A percentile compares a stretch with the other conserved stretches of the same genome.
phyloP scores from a whole-genome alignment of 306 rosid species.

The Psophocarpus tetragonolobus region DNA sequence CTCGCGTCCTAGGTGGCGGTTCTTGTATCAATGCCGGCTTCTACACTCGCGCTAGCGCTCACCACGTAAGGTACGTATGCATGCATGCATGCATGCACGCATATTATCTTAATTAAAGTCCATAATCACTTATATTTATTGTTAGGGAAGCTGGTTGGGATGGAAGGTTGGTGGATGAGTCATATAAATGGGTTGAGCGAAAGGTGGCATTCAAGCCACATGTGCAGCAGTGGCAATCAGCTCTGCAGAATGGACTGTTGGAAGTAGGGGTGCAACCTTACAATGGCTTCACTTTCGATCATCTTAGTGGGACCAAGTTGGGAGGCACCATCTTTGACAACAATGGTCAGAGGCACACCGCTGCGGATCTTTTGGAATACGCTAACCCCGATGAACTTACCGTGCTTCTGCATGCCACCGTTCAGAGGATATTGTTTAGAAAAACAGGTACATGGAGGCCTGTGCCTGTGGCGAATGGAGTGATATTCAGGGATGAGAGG shows the following conservation, averaged over 20 bases:
- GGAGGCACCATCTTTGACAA: slow-evolving; percentile 77
- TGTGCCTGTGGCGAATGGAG: slow-evolving; percentile 58
- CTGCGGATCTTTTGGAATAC: slow-evolving; percentile 66
- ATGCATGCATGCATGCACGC: no score
- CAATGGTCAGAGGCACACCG: slow-evolving; percentile 63
- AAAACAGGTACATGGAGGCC: slow-evolving; percentile 47
- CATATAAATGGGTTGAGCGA: slow-evolving; percentile 75
- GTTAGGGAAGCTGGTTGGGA: slow-evolving; percentile 74
- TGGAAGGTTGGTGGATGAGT: slow-evolving; percentile 52
- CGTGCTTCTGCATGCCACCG: slow-evolving; percentile 61
- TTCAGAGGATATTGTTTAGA: slow-evolving; percentile 45
- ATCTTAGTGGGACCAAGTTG: slow-evolving; percentile 65
- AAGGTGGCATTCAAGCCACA: slow-evolving; percentile 59
- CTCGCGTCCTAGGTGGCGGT: slow-evolving; percentile 78
- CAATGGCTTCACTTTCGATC: slow-evolving; percentile 79
- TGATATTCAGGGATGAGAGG: slow-evolving; percentile 43
- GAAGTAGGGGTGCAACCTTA: slow-evolving; percentile 58
- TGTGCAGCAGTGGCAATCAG: slow-evolving; percentile 65
- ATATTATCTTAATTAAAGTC: no score
- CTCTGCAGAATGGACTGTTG: slow-evolving; percentile 53
- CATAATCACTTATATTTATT: no score
- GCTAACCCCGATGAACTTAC: slow-evolving; percentile 56
- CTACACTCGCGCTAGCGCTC: slow-evolving; percentile 62
- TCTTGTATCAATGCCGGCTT: slow-evolving; percentile 74
- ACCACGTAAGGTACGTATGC: slow-evolving; percentile 53